Evolutionary conservation across 345 rosid genomes (phyloP).

Genomic region (Gossypioides kirkii): DNA sequence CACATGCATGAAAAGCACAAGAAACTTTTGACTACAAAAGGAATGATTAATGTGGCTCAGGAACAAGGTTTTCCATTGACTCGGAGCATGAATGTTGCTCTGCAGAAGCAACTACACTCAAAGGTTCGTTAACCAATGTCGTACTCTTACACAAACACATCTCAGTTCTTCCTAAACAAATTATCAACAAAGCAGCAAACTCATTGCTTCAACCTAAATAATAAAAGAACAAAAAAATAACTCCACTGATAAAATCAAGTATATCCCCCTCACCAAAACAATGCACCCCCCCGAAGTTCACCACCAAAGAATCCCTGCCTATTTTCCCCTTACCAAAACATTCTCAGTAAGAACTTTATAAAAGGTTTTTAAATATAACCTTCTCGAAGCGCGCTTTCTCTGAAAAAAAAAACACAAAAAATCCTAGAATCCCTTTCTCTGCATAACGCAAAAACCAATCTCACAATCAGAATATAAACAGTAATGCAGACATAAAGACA

Average conservation of each 20-base stretch:
- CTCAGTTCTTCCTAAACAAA: conserved; percentile 5
- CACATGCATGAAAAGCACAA: neutral
- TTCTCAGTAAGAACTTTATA: neutral
- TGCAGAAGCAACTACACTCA: conserved; percentile 7
- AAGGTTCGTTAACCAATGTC: conserved; percentile 13
- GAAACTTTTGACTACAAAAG: neutral
- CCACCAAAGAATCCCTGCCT: conserved; percentile 24
- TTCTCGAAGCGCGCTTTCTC: neutral
- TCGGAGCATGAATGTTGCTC: conserved; percentile 23
- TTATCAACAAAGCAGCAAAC: conserved; percentile 16
- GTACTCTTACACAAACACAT: conserved; percentile 32
- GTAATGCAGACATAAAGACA: conserved; percentile 28
- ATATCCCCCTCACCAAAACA: conserved; percentile 18
- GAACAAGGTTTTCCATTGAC: conserved; percentile 10
- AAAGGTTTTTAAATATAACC: conserved; percentile 7
- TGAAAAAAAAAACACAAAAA: neutral
- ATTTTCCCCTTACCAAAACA: neutral
- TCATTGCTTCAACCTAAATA: conserved; percentile 10
- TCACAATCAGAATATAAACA: conserved; percentile 8
- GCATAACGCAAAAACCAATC: conserved; percentile 13
- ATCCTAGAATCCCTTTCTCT: conserved; percentile 38
- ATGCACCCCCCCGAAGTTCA: conserved; percentile 26
- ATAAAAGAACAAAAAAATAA: neutral
- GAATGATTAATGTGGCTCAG: conserved; percentile 8
- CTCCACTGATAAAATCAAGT: conserved; percentile 13